Conservation (phyloP, 208 protist genomes). For the Leishmania mexicana region DNA sequence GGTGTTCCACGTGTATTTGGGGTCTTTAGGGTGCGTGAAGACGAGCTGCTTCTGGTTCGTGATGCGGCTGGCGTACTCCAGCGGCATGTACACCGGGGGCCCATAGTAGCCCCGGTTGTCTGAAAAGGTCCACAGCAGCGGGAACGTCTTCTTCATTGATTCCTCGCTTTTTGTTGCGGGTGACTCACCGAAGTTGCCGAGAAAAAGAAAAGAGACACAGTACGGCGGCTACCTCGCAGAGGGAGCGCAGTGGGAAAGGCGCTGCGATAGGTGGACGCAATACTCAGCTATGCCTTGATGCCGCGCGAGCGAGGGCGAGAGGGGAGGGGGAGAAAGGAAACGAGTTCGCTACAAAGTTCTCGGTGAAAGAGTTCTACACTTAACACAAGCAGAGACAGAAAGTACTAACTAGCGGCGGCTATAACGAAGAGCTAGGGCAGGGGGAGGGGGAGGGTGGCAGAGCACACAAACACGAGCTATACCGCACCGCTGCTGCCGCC, state of each 20-base stretch:
- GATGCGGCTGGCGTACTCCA: conserved; percentile 85
- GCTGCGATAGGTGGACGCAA: neutral
- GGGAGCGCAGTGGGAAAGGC: neutral
- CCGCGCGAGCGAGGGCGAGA: neutral
- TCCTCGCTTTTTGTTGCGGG: neutral
- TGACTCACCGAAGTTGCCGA: neutral
- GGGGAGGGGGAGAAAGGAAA: neutral
- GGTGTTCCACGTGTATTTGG: conserved; percentile 88
- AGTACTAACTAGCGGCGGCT: neutral
- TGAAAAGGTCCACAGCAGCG: conserved; percentile 65
- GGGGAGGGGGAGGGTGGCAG: too few relatives aligned
- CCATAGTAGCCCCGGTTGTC: conserved; percentile 86
- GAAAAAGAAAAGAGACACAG: neutral
- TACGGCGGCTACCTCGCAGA: neutral
- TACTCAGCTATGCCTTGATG: neutral
- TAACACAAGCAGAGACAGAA: neutral
- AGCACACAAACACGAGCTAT: too few relatives aligned
- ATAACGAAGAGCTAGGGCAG: neutral
- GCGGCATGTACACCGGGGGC: conserved; percentile 84
- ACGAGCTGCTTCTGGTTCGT: conserved; percentile 80
- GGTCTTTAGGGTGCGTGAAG: conserved; percentile 84
- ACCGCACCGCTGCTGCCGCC: too few relatives aligned
- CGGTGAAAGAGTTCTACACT: neutral
- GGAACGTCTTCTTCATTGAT: conserved; percentile 50
- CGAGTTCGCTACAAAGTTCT: neutral